Percentiles rank a stretch among this genome's conserved stretches.
These are phyloP conservation scores for Hypsizygus marmoreus DNA, from an alignment of 768 basidiomycete genomes.

Conservation along the genomic window DNA sequence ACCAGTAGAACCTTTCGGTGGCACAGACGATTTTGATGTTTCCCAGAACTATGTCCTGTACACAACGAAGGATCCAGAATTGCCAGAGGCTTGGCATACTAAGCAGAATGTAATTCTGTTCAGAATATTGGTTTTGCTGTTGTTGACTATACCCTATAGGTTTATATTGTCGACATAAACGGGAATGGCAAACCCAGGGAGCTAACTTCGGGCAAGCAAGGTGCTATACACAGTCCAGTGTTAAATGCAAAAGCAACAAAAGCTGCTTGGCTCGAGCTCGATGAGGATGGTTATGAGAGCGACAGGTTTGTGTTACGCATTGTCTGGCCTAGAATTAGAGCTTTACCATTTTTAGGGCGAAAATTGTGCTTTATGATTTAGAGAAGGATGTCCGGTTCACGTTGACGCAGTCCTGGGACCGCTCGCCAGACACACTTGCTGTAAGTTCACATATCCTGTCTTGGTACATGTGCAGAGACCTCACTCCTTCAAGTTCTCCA, in stretches of 20 bases:
- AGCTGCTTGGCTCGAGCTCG: conserved; percentile 87
- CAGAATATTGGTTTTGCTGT: background rate
- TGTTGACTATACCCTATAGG: conserved; percentile 35
- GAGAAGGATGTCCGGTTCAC: conserved; percentile 65
- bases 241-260: conserved; percentile 69
- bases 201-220: conserved; percentile 83
- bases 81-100: conserved; percentile 83
- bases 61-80: conserved; percentile 80
- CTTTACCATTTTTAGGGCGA: conserved; percentile 47
- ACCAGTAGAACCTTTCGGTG: conserved; percentile 89
- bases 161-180: conserved; percentile 67
- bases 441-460: conserved; percentile 40
- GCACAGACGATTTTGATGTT: conserved; percentile 77
- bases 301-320: conserved; percentile 55
- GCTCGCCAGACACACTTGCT: conserved; percentile 63
- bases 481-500: conserved; percentile 60
- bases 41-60: conserved; percentile 72
- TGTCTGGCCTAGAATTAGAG: background rate
- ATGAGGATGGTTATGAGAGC: conserved; percentile 86
- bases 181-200: conserved; percentile 55
- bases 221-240: conserved; percentile 74
- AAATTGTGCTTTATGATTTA: conserved; percentile 81
- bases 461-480: background rate
- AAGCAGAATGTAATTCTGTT: conserved; percentile 68
- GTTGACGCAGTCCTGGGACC: conserved; percentile 84